Evolutionary conservation across 2,329 filamentous ascomycete species (phyloP).

Genomic region (Macroventuria anomochaeta): DNA sequence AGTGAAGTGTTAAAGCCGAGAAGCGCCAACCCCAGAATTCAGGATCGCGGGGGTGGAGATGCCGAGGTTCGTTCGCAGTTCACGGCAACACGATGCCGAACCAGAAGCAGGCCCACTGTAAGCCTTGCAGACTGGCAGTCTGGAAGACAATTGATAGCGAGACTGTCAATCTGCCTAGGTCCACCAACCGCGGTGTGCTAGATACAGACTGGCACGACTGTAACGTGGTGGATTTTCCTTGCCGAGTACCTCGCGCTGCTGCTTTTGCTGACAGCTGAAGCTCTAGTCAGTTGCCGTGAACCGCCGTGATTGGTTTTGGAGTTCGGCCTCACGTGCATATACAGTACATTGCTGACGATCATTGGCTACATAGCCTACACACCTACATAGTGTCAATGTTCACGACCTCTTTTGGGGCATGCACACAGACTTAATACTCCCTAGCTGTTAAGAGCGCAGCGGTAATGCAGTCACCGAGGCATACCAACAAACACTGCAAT

Average conservation of each 20-base stretch:
- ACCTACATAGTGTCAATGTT: not conserved
- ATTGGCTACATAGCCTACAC: slow-evolving; percentile 1
- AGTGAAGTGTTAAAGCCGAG: slow-evolving; percentile 1
- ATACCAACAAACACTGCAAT: not conserved
- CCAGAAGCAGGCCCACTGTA: not conserved
- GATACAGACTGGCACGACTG: not conserved
- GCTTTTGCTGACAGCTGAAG: slow-evolving; percentile 7
- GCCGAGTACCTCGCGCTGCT: not conserved
- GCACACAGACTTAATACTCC: not conserved
- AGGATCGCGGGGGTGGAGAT: slow-evolving; percentile 17
- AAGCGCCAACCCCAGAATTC: slow-evolving; percentile 3
- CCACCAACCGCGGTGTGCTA: too few relatives aligned
- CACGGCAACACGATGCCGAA: not conserved
- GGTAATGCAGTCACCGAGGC: not conserved
- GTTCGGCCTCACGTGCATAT: not conserved
- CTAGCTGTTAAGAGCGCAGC: not conserved
- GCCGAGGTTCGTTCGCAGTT: not conserved
- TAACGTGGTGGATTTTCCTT: not conserved
- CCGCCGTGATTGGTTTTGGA: slow-evolving; percentile 7
- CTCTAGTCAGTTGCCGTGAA: slow-evolving; percentile 12
- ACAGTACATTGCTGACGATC: not conserved
- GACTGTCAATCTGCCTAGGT: too few relatives aligned
- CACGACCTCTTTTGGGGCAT: not conserved
- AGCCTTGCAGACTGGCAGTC: too few relatives aligned
- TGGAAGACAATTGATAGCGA: too few relatives aligned